A percentile compares a stretch with the other conserved stretches of the same genome.
Conservation (phyloP, 805 yeast genomes). For the Metschnikowia arizonensis region DNA sequence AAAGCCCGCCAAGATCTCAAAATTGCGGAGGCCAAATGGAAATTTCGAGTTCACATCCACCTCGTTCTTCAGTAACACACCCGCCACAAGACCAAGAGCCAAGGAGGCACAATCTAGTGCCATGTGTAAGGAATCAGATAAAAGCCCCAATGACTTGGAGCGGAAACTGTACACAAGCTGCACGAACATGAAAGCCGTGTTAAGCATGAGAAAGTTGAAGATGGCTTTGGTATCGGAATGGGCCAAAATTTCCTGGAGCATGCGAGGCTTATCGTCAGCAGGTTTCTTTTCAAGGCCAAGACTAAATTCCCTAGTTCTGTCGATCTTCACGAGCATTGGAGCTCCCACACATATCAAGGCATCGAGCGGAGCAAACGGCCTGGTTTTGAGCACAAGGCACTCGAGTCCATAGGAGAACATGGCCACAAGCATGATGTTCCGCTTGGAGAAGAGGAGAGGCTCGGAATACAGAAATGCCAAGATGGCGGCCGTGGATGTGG, state of each 20-base stretch:
- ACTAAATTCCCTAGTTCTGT: conserved; percentile 2
- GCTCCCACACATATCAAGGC: conserved; percentile 9
- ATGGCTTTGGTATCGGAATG: conserved; percentile 77
- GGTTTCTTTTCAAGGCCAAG: not conserved
- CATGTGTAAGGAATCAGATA: conserved; percentile 96
- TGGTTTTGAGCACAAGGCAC: conserved; percentile 12
- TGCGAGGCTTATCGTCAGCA: conserved; percentile 11
- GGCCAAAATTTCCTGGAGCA: conserved; percentile 29
- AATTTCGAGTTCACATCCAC: conserved; percentile 56
- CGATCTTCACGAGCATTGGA: conserved; percentile 13
- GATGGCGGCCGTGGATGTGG: conserved; percentile 13
- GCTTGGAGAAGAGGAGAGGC: conserved; percentile 7
- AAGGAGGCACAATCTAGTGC: conserved; percentile 89
- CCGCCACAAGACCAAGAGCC: conserved; percentile 85
- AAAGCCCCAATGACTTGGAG: conserved; percentile 84
- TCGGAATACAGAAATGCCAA: conserved; percentile 12
- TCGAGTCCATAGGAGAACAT: conserved; percentile 15
- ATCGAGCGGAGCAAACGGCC: conserved; percentile 4
- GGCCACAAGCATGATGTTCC: conserved; percentile 11
- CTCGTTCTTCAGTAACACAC: conserved; percentile 44
- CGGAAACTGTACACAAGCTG: conserved; percentile 89
- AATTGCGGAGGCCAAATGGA: conserved; percentile 81
- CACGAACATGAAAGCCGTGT: conserved; percentile 90
- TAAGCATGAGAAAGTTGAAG: conserved; percentile 78
- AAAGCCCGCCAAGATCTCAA: conserved; percentile 92